Conservation (phyloP, 768 basidiomycete species). For the Termitomyces sp. region DNA sequence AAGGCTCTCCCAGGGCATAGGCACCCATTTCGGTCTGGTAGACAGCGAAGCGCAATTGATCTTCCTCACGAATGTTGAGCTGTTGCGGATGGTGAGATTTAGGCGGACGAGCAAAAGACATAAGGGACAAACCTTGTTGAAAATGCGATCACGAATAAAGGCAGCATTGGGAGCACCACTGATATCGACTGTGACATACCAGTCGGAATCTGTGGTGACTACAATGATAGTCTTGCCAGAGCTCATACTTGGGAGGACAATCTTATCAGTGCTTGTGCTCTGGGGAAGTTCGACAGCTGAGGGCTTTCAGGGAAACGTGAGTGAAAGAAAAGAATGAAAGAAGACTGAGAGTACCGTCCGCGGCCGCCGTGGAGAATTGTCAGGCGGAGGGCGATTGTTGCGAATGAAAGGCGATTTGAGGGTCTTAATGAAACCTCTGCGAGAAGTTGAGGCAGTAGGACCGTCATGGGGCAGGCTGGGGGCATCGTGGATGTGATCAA, state of each 20-base stretch:
- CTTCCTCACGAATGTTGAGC: conserved; percentile 79
- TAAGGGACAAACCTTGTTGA: conserved; percentile 55
- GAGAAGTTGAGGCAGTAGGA: conserved; percentile 14
- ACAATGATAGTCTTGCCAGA: conserved; percentile 47
- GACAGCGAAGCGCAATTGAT: conserved; percentile 65
- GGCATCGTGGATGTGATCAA: conserved; percentile 31
- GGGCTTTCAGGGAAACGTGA: conserved; percentile 22
- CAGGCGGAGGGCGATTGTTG: conserved; percentile 16
- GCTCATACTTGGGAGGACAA: background rate
- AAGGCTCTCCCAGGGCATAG: conserved; percentile 66
- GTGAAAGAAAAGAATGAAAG: conserved; percentile 18
- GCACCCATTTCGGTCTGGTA: conserved; percentile 86
- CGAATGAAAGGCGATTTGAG: conserved; percentile 27
- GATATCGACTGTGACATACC: conserved; percentile 68
- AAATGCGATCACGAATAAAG: conserved; percentile 75
- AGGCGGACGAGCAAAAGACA: conserved; percentile 4
- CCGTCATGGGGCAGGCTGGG: conserved; percentile 16
- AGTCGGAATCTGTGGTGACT: conserved; percentile 75
- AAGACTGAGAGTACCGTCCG: conserved; percentile 26
- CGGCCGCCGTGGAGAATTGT: conserved; percentile 20
- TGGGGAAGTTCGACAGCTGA: conserved; percentile 19
- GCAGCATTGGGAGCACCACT: conserved; percentile 57
- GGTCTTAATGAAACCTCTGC: conserved; percentile 23
- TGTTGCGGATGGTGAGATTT: conserved; percentile 20
- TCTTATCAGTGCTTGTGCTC: no score